Evolutionary conservation across 1,139 yeast genomes (phyloP).

Genomic region (Eremothecium gossypii): DNA sequence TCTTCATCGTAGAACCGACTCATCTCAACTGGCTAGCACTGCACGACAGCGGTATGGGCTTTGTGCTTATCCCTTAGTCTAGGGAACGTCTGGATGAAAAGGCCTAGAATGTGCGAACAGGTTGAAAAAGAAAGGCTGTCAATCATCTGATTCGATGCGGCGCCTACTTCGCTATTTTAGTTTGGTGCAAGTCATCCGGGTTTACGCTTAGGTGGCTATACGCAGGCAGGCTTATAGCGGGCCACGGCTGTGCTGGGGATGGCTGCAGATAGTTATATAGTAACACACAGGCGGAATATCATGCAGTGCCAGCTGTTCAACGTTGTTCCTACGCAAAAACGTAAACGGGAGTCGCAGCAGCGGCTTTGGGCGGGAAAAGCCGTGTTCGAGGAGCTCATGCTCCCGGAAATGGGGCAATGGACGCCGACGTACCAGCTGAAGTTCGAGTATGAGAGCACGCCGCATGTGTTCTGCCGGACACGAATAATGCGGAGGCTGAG

Average conservation of each 20-base stretch:
- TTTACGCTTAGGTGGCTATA: no score
- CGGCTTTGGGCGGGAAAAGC: constrained; percentile 11
- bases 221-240: background rate
- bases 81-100: no score
- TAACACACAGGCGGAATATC: constrained; percentile 5
- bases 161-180: no score
- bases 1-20: constrained; percentile 21
- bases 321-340: constrained; percentile 11
- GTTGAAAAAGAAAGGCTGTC: no score
- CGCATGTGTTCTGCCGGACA: constrained; percentile 14
- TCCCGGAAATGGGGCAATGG: constrained; percentile 9
- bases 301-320: constrained; percentile 9
- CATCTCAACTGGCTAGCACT: background rate
- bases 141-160: no score
- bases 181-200: no score
- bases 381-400: constrained; percentile 13
- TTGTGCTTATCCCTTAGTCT: no score
- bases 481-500: constrained; percentile 13
- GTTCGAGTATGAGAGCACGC: constrained; percentile 8
- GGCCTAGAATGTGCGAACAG: no score
- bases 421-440: constrained; percentile 12
- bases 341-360: constrained; percentile 7
- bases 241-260: no score
- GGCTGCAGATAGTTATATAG: background rate
- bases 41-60: no score